Percentiles rank a stretch among this genome's conserved stretches.
Conservation (phyloP, 768 basidiomycete species). For the Suillus lakei region DNA sequence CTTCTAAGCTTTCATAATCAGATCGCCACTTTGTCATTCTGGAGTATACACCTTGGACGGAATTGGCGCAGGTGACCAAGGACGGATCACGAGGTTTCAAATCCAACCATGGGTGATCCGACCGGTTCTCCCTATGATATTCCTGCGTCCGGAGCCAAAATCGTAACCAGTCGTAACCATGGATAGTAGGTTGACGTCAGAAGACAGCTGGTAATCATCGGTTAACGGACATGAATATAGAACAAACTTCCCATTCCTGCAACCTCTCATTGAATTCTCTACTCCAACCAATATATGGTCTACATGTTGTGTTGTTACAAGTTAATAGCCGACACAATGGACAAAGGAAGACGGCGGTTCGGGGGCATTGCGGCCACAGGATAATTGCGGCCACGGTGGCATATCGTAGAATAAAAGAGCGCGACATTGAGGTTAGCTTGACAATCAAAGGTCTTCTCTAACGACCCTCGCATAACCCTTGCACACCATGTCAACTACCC, state of each 20-base stretch:
- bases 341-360: neutral
- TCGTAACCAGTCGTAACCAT: neutral
- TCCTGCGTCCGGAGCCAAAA: neutral
- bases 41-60: neutral
- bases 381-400: neutral
- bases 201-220: neutral
- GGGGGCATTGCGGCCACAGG: neutral
- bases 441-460: neutral
- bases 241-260: neutral
- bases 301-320: neutral
- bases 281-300: neutral
- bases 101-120: neutral
- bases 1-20: neutral
- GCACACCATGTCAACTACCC: neutral
- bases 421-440: neutral
- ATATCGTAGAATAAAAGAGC: neutral
- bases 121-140: neutral
- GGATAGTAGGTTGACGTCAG: constrained; percentile 1
- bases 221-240: constrained; percentile 4
- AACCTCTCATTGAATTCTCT: neutral
- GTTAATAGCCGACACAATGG: neutral
- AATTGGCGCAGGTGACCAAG: neutral
- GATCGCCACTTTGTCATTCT: neutral
- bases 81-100: no score
- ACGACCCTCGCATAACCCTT: neutral